Percentiles rank a stretch among this genome's conserved stretches.
Evolutionary conservation across 345 rosid species (phyloP).

Genomic region (Populus davidiana): DNA sequence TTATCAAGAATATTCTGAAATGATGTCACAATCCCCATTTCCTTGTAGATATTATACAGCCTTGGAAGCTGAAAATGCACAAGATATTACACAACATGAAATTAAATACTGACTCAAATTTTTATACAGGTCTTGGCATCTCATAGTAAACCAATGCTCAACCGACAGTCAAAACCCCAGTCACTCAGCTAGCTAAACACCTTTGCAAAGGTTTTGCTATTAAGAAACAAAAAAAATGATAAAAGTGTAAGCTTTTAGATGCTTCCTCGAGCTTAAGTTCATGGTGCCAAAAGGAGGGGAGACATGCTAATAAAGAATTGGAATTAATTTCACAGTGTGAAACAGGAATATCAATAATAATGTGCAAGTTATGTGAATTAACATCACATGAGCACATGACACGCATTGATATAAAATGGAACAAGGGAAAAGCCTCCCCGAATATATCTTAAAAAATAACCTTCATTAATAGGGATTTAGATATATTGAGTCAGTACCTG

Average conservation of each 20-base stretch:
- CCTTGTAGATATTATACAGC: constrained; percentile 92
- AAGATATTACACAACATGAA: background rate
- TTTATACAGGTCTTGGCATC: background rate
- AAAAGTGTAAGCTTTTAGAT: background rate
- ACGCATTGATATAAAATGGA: too few relatives aligned
- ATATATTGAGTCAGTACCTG: constrained; percentile 52
- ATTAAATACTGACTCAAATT: background rate
- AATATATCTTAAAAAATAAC: background rate
- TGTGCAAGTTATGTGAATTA: too few relatives aligned
- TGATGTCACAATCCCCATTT: constrained; percentile 98
- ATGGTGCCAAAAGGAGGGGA: too few relatives aligned
- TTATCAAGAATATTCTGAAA: constrained; percentile 99
- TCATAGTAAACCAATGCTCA: background rate
- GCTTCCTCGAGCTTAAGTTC: background rate
- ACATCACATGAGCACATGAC: too few relatives aligned
- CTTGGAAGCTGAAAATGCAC: constrained; percentile 71
- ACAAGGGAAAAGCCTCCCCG: too few relatives aligned
- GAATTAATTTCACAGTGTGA: background rate
- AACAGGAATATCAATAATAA: background rate
- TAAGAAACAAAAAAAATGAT: background rate
- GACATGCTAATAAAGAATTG: too few relatives aligned
- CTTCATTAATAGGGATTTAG: background rate
- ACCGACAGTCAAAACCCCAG: background rate
- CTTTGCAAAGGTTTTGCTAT: background rate
- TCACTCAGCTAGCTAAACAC: background rate